Base-by-base conservation (phyloP, 2,329 filamentous ascomycete species). In the Cladophialophora chaetospira region DNA sequence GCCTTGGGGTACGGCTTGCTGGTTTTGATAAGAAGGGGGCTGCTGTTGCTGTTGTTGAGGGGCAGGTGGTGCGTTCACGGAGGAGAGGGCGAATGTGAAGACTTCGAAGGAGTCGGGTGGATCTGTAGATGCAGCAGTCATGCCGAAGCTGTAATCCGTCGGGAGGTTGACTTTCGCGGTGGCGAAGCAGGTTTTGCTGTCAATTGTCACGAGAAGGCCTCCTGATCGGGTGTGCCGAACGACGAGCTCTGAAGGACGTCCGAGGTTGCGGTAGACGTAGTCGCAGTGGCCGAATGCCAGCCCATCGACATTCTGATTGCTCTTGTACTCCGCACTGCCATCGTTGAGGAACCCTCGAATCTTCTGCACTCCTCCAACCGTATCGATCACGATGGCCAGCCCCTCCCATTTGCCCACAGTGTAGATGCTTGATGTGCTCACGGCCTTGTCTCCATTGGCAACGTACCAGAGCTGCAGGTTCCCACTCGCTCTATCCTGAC, bases 381-480 rank as follows among this genome's bases (percentile, higher is more conserved):
- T 86, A 74, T 97, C 93, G 52, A 99, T 74, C 21, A 95, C 87
- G 55, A 99, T 77, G 29, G 85, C 92, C 64, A 99, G 77, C n/a
- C 94, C 94, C 67, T 97, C 93, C 67, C 96, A 99, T 65, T 83
- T 84, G 52, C 84, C 84, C 8, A 88, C 87, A 0, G 88, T 94
- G 75, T 97, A 96, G 65, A 96, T 84, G 73, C 89, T 95, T 63
- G 84, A 82, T 21, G 86, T 82, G 53, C 85, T 87, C 53, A 96
- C 78, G 26, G 79, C 77, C 58, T 80, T 74, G 65, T 83, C 76
- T 28, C 88, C 88, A 58, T 89, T 82, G 66, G 84, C 86, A 50
- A 84, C 86, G 69, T 95, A 90, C 94, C 94, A 99, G 67, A 99
- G 81, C 73, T 97, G 93, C 65, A 99, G 78, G 74, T 95, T 97